Evolutionary conservation across 2,329 filamentous ascomycete species (phyloP), one percentile per base, ranked within the genome.

Genomic region (Colletotrichum liriopes): DNA sequence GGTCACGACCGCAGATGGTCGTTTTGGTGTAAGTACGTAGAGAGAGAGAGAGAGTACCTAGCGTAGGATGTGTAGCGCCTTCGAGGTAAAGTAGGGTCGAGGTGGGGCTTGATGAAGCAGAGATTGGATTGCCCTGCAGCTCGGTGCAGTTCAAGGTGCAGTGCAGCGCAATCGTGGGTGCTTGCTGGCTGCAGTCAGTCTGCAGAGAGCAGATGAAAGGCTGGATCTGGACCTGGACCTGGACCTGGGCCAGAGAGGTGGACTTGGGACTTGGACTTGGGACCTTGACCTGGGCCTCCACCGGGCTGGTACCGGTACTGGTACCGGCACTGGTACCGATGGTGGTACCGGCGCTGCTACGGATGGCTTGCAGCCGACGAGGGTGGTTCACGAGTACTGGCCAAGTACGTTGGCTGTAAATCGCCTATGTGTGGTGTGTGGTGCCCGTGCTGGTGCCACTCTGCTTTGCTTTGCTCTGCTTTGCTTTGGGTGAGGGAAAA

Each of bases 61-160:
- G 65, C 70, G 65, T 56, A 65, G 65, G 47, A 61, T 72, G 70
- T 72, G 70, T 72, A 72, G 70, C 70, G 70, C 59, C 70, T 70
- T 69, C 32, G 54, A 65, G 65, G 66, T 65, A 43, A 60, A 65
- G 69, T 72, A 56, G 49, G 69, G 65, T 63, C 65, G 43, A 68
- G 65, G 65, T 71, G 69, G 69, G 69, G 65, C 69, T n/a, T 52
- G 14, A 41, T 35, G 58, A 47, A 63, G 65, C 35, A 68, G 52
- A 72, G 65, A 72, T 68, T 72, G 69, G 56, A 63, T 68, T 63
- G 58, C 65, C 58, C 69, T 72, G 65, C 58, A 63, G 69, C 58
- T 72, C 65, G 65, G 51, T 68, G 26, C 65, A 72, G 68, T 67
- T 62, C 55, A 56, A 39, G 43, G 18, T 52, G 51, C 16, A 45